These are phyloP conservation scores for Leptomonas pyrrhocoris DNA, from an alignment of 208 protist genomes.

Conservation along the genomic window DNA sequence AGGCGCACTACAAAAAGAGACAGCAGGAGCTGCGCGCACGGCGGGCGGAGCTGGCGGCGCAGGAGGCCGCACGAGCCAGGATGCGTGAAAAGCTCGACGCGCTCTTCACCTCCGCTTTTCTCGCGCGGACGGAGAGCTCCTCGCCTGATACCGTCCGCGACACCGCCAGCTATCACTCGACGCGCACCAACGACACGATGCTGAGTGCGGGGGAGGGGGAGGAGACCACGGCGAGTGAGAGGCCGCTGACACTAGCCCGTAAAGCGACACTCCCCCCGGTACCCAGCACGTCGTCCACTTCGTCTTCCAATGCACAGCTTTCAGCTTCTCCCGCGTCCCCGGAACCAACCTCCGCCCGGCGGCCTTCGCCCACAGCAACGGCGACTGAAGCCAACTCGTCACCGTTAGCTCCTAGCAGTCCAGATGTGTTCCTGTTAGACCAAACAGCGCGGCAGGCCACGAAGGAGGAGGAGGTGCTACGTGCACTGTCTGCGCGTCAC, in stretches of 20 bases:
- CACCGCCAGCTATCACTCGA: slow-evolving; percentile 17
- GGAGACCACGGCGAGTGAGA: background rate
- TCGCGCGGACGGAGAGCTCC: slow-evolving; percentile 5
- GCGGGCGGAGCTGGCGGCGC: slow-evolving; percentile 33
- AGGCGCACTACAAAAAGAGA: slow-evolving; percentile 45
- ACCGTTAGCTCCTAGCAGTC: background rate
- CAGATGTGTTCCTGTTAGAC: slow-evolving; percentile 15
- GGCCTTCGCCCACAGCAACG: background rate
- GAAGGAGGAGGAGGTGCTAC: slow-evolving; percentile 20
- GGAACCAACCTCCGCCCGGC: background rate
- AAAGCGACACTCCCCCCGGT: slow-evolving; percentile 2
- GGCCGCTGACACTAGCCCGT: background rate
- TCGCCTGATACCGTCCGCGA: background rate
- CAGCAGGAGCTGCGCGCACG: slow-evolving; percentile 40
- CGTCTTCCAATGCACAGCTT: background rate
- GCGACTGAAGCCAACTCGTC: background rate
- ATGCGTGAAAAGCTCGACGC: slow-evolving; percentile 48
- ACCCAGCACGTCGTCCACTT: background rate
- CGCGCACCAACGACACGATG: slow-evolving; percentile 7
- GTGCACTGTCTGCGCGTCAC: slow-evolving; percentile 5
- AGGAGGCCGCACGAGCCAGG: slow-evolving; percentile 30
- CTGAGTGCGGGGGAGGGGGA: background rate
- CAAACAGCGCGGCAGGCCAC: slow-evolving; percentile 30
- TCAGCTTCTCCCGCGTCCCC: no score
- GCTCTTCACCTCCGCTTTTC: slow-evolving; percentile 48